Conservation (phyloP, 78 protist species). For the Pigoraptor vietnamica region DNA sequence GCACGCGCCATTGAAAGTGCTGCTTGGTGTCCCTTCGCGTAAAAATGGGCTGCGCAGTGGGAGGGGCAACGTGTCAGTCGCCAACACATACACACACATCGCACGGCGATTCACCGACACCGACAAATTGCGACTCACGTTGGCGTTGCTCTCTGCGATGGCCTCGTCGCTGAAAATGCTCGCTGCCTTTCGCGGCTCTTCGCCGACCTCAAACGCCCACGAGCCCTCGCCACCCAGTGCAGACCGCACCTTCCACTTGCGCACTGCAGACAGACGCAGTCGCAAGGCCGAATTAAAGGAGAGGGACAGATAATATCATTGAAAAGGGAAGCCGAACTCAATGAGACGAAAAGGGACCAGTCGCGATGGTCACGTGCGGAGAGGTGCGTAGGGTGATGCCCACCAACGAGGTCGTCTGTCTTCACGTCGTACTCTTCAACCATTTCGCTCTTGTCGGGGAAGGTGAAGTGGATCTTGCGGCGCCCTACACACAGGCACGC, state of each 20-base stretch:
- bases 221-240: background rate
- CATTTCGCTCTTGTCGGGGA: slow-evolving; percentile 2
- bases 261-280: background rate
- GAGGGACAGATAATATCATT: no score
- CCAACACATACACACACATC: background rate
- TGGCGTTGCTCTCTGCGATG: background rate
- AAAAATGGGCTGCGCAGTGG: background rate
- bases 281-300: no score
- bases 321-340: no score
- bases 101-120: background rate
- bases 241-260: background rate
- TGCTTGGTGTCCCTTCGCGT: background rate
- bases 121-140: background rate
- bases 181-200: background rate
- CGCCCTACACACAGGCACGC: background rate
- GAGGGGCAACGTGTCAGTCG: background rate
- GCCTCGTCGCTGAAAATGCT: background rate
- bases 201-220: background rate
- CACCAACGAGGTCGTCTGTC: background rate
- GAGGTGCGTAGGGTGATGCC: no score
- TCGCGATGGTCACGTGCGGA: no score
- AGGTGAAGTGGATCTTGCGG: background rate
- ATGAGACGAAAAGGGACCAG: no score
- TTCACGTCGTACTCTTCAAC: background rate
- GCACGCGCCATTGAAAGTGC: background rate